These are phyloP conservation scores for Saturnispora ahearnii DNA, from an alignment of 805 yeast species.

Conservation along the genomic window DNA sequence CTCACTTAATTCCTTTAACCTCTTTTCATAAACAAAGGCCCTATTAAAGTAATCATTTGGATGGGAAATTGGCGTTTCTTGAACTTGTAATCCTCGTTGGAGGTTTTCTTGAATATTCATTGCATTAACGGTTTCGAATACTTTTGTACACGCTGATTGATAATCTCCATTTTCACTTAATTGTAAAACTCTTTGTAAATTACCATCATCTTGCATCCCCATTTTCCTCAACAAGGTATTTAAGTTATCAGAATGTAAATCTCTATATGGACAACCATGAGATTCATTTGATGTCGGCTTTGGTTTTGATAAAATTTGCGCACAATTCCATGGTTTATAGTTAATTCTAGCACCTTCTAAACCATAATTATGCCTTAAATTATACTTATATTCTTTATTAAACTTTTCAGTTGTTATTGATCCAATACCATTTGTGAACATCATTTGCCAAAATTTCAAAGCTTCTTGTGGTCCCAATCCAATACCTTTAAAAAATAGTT, in stretches of 20 bases:
- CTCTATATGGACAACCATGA: constrained; percentile 93
- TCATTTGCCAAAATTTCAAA: constrained; percentile 68
- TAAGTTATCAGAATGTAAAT: constrained; percentile 57
- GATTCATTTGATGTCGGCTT: constrained; percentile 57
- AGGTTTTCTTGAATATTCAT: constrained; percentile 30
- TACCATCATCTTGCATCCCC: constrained; percentile 52
- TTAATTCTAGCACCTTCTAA: constrained; percentile 83
- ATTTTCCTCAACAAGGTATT: constrained; percentile 45
- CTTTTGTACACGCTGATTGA: constrained; percentile 83
- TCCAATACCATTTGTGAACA: constrained; percentile 45
- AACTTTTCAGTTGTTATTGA: constrained; percentile 63
- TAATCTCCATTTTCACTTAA: constrained; percentile 61
- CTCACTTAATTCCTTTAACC: constrained; percentile 5
- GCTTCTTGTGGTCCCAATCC: constrained; percentile 88
- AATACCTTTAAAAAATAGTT: constrained; percentile 78
- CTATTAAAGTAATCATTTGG: constrained; percentile 86
- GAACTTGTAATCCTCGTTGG: constrained; percentile 34
- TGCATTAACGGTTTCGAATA: constrained; percentile 64
- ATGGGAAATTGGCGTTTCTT: constrained; percentile 61
- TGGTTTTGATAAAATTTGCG: constrained; percentile 62
- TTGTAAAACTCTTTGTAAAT: constrained; percentile 50
- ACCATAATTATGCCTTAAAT: constrained; percentile 84
- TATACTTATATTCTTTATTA: constrained; percentile 82
- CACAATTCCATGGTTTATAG: constrained; percentile 81
- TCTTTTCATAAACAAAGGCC: constrained; percentile 47